Evolutionary conservation across 306 rosid genomes (phyloP).

Genomic region (Vicia villosa): DNA sequence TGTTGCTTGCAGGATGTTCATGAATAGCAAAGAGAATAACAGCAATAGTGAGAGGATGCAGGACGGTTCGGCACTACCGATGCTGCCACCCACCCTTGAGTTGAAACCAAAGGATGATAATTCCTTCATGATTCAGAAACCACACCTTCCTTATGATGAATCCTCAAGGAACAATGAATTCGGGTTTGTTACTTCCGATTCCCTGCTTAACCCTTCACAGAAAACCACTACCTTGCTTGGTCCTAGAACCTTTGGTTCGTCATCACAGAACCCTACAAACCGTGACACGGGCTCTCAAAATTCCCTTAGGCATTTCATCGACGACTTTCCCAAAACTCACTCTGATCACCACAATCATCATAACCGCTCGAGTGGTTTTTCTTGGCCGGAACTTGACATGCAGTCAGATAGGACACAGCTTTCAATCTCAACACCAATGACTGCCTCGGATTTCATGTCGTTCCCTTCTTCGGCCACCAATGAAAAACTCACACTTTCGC

Average conservation of each 20-base stretch:
- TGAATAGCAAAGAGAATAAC: conserved; percentile 52
- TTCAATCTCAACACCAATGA: conserved; percentile 69
- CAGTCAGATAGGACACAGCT: conserved; percentile 71
- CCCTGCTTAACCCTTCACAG: conserved; percentile 71
- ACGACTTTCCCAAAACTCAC: conserved; percentile 65
- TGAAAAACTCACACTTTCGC: conserved; percentile 67
- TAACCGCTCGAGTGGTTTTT: conserved; percentile 31
- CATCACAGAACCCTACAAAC: conserved; percentile 42
- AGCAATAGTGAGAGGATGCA: conserved; percentile 50
- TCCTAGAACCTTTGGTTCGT: conserved; percentile 46
- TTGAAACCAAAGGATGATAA: conserved; percentile 48
- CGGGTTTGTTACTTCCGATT: conserved; percentile 67
- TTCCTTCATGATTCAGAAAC: conserved; percentile 52
- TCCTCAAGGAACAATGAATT: conserved; percentile 60
- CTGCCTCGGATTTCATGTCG: conserved; percentile 53
- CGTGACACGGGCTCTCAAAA: conserved; percentile 49
- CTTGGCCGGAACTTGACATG: conserved; percentile 56
- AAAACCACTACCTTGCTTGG: conserved; percentile 43
- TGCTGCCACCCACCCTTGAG: conserved; percentile 60
- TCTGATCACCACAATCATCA: conserved; percentile 22
- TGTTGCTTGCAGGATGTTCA: conserved; percentile 58
- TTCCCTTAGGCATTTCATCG: conserved; percentile 73
- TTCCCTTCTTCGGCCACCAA: conserved; percentile 56
- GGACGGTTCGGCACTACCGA: conserved; percentile 52
- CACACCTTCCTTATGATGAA: conserved; percentile 53